Evolutionary conservation across 108 stramenopile species (phyloP).

Genomic region (Cyclotella baltica): DNA sequence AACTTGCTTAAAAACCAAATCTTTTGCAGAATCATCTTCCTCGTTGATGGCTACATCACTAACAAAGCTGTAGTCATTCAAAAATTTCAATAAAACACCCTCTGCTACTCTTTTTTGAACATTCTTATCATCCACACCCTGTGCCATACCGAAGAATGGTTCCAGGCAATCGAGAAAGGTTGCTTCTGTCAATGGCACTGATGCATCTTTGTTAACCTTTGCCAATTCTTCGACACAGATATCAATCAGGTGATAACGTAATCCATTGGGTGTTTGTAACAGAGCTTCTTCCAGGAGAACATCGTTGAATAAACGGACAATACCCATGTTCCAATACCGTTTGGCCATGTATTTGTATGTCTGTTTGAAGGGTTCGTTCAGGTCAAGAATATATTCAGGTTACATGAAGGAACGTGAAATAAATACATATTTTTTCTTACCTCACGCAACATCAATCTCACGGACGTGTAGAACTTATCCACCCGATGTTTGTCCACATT

Average conservation of each 20-base stretch:
- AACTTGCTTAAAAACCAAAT: conserved; percentile 70
- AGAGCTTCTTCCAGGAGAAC: conserved; percentile 86
- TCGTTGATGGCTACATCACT: conserved; percentile 23
- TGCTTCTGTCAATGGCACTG: conserved; percentile 78
- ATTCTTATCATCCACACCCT: conserved; percentile 70
- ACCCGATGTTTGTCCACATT: conserved; percentile 93
- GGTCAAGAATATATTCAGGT: neutral
- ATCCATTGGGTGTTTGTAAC: conserved; percentile 78
- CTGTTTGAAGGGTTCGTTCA: conserved; percentile 24
- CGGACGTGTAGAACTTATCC: conserved; percentile 92
- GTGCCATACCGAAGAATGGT: conserved; percentile 83
- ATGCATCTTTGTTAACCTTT: conserved; percentile 69
- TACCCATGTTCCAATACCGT: conserved; percentile 86
- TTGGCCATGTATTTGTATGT: conserved; percentile 88
- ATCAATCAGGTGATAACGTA: conserved; percentile 91
- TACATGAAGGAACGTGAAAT: no score
- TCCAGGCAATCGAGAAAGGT: conserved; percentile 87
- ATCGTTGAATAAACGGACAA: conserved; percentile 89
- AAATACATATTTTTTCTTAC: no score
- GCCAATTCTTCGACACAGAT: conserved; percentile 85
- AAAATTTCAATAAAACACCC: conserved; percentile 79
- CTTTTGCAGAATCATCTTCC: conserved; percentile 44
- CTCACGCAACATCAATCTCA: conserved; percentile 80
- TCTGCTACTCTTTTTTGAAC: conserved; percentile 83
- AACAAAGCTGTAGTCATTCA: conserved; percentile 79